Percentiles rank a stretch among this genome's conserved stretches.
Conservation (phyloP, 352 stramenopile species). For the Hyphochytrium catenoides region DNA sequence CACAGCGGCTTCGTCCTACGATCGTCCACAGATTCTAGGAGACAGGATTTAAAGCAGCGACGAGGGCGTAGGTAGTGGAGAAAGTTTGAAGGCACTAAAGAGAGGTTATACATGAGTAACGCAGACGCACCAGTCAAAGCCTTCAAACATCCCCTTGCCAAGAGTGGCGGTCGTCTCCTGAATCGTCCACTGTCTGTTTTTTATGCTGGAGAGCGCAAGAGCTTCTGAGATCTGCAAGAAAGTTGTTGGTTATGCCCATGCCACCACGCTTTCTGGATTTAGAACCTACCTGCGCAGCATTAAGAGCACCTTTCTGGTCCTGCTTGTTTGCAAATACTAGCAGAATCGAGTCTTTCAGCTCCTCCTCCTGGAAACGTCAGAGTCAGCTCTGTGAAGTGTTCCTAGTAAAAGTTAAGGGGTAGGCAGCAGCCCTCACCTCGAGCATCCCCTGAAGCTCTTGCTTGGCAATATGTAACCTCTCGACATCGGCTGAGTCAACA, state of each 20-base stretch:
- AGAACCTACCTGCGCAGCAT: conserved; percentile 37
- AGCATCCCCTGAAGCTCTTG: conserved; percentile 94
- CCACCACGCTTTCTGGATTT: neutral
- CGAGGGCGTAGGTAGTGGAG: too few relatives aligned
- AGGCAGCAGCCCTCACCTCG: conserved; percentile 23
- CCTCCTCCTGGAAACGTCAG: conserved; percentile 65
- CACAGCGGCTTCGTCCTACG: too few relatives aligned
- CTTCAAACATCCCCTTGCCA: conserved; percentile 94
- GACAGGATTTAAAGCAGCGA: too few relatives aligned
- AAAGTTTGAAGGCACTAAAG: too few relatives aligned
- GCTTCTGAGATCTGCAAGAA: conserved; percentile 81
- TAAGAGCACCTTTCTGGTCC: conserved; percentile 84
- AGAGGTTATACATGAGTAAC: neutral
- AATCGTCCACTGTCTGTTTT: conserved; percentile 98
- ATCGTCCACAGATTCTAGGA: too few relatives aligned
- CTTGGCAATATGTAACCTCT: conserved; percentile 89
- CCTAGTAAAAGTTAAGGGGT: neutral
- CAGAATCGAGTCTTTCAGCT: conserved; percentile 94
- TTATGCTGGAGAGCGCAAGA: conserved; percentile 89
- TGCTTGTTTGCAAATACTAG: conserved; percentile 99
- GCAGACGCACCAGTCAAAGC: conserved; percentile 85
- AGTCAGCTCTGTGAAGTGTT: neutral
- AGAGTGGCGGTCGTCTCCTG: conserved; percentile 95
- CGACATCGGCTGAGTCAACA: conserved; percentile 82
- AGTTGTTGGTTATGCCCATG: conserved; percentile 1